Base-by-base conservation (phyloP, 257 asterid genomes). In the Prunella vulgaris region DNA sequence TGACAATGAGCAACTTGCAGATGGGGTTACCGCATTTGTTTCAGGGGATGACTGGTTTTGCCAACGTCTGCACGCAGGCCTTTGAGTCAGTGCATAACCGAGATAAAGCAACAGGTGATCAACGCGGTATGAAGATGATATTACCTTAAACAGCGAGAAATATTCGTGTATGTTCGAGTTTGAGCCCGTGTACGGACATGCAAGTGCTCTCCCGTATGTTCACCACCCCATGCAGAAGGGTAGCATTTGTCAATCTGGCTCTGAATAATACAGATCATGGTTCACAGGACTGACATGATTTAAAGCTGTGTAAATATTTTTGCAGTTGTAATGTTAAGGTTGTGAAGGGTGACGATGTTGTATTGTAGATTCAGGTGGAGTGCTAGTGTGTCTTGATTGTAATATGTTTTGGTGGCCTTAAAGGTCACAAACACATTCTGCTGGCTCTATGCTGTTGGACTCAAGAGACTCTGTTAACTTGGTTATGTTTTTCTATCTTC, bases 11-110 rank as follows among this genome's bases (percentile, higher is more conserved):
- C 78, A 92, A 87, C 71, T 71, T 92, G 20, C 96, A 92, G 49
- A 89, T 89, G 89, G 95, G 94, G 59, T 79, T 92, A 78, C 96
- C 95, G 0, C 89, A 87, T 17, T 93, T 87, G 18, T 92, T 92
- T 72, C 96, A 89, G 82, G 96, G 93, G 2, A 78, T 89, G 79
- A 87, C 97, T 0, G 90, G 90, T 33, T 92, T 89, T 64, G 90
- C 97, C 22, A 89, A 80, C 37, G 90, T 85, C 56, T 92, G 87
- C 68, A 69, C 88, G 1, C 85, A 89, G 64, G 86, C 92, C 28
- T 87, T 89, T 44, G 96, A 92, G 74, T 80, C 89, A 0, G 92
- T 87, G 42, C 90, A 87, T 76, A 88, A 91, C 72, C 88, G 82
- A 77, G 88, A 83, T 14, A 85, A 85, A 27, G 76, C 61, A 60